Evolutionary conservation across 805 yeast species (phyloP), one percentile per base, ranked within the genome.

Genomic region (Suhomyces pyralidae): DNA sequence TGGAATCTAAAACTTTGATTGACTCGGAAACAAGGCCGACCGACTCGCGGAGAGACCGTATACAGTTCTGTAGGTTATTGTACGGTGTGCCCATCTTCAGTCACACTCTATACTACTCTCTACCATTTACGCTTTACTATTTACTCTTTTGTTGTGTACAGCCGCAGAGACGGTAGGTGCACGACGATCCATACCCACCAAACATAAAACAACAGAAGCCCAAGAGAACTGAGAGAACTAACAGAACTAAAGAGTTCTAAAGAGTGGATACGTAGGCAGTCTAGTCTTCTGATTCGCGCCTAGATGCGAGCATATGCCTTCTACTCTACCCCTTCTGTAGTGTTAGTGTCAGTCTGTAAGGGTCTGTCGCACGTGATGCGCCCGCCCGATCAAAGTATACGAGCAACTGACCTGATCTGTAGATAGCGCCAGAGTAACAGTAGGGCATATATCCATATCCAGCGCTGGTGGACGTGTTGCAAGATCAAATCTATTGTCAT

Each of bases 1-100:
- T 63, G 3, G 67, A 58, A 50, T 66, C 76, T 5, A 79, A 60
- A 5, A 67, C 57, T 14, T 59, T 52, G 50, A 74, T 56, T 5
- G 80, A 66, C 44, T 66, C 63, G 15, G 61, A 62, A 1, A 78
- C 62, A 3, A 76, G 61, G 3, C 61, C 61, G 0, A 67, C 71
- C 1, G 79, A 71, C 9, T 68, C 68, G 20, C 63, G 58, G 2
- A 77, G 61, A 1, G 76, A 67, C 1, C 61, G 54, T 3, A 71
- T 63, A 46, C 76, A 72, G 50, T 67, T 69, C 48, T 30, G 24
- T 15, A 57, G 49, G 46, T 49, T 53, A 50, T 51, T 51, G 26
- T 46, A 52, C 28, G 48, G 40, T 2, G 48, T n/a, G 19, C 40
- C 40, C 32, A 20, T 44, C 5, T 10, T 7, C 25, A 22, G 25